Evolutionary conservation across 1,284 basidiomycete genomes (phyloP).

Genomic region (Xerocomus nothofagi): DNA sequence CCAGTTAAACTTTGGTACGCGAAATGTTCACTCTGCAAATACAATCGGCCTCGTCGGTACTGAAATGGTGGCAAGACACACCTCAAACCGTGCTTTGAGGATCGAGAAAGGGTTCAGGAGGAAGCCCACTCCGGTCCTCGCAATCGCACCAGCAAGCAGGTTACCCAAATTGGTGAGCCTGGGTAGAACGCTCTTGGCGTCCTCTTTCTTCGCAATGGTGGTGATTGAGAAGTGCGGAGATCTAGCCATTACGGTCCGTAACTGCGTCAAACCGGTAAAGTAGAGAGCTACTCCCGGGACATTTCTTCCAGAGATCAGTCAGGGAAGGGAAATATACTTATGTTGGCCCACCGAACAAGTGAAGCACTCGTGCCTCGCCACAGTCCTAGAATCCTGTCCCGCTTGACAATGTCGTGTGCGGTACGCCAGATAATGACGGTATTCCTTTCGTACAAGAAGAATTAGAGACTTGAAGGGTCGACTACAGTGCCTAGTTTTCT

Average conservation of each 20-base stretch:
- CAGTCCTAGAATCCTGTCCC: constrained; percentile 65
- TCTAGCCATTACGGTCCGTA: constrained; percentile 71
- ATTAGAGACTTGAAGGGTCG: constrained; percentile 1
- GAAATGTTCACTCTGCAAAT: constrained; percentile 73
- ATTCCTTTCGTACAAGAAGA: constrained; percentile 31
- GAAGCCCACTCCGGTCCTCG: constrained; percentile 85
- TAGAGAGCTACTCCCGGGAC: constrained; percentile 93
- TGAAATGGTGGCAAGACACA: constrained; percentile 36
- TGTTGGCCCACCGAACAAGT: constrained; percentile 58
- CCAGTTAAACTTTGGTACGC: constrained; percentile 66
- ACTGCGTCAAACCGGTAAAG: constrained; percentile 82
- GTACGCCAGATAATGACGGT: constrained; percentile 46
- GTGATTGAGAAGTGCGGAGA: constrained; percentile 60
- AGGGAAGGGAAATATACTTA: background rate
- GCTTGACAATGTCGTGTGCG: constrained; percentile 57
- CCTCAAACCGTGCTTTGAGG: constrained; percentile 94
- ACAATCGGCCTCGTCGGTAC: background rate
- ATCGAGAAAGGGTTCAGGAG: constrained; percentile 92
- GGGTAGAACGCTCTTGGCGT: constrained; percentile 63
- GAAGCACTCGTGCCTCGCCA: constrained; percentile 90
- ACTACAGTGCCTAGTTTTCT: constrained; percentile 16
- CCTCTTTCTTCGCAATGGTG: constrained; percentile 21
- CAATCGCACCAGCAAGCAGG: constrained; percentile 84
- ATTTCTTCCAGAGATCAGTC: constrained; percentile 54
- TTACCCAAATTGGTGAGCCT: constrained; percentile 83